phyloP scores from a whole-genome alignment of 345 rosid species.

The Garcia nutans region DNA sequence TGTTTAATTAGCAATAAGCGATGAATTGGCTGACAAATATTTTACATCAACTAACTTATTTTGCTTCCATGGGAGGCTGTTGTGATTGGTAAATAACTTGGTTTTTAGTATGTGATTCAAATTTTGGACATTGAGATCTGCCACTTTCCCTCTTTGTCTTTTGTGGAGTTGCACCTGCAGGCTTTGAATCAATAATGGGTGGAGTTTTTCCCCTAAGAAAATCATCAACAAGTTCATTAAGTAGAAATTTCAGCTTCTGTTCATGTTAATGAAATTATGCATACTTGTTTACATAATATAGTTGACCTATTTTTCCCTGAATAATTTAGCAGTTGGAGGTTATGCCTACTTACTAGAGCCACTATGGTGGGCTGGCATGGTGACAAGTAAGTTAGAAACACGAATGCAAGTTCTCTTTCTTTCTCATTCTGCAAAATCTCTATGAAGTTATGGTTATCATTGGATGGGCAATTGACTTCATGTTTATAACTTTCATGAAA shows the following conservation, averaged over 20 bases:
- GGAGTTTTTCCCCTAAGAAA: not conserved
- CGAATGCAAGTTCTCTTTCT: not conserved
- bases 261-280: not conserved
- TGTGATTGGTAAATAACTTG: not conserved
- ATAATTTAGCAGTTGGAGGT: conserved; percentile 73
- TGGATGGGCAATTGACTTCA: conserved; percentile 6
- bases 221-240: not conserved
- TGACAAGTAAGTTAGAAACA: conserved; percentile 55
- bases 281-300: not conserved
- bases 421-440: not conserved
- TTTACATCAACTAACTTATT: not conserved
- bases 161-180: too few species aligned
- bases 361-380: conserved; percentile 96
- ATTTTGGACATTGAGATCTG: not conserved
- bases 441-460: not conserved
- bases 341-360: conserved; percentile 89
- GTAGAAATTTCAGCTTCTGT: not conserved
- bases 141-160: not conserved
- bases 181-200: not conserved
- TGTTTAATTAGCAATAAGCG: not conserved
- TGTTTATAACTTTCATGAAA: conserved; percentile 13
- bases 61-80: not conserved
- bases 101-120: not conserved
- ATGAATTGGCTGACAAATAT: not conserved
- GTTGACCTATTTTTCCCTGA: conserved; percentile 9